A percentile compares a stretch with the other conserved stretches of the same genome.
Conservation (phyloP, 148 eudicot genomes). For the Rheum nobile region DNA sequence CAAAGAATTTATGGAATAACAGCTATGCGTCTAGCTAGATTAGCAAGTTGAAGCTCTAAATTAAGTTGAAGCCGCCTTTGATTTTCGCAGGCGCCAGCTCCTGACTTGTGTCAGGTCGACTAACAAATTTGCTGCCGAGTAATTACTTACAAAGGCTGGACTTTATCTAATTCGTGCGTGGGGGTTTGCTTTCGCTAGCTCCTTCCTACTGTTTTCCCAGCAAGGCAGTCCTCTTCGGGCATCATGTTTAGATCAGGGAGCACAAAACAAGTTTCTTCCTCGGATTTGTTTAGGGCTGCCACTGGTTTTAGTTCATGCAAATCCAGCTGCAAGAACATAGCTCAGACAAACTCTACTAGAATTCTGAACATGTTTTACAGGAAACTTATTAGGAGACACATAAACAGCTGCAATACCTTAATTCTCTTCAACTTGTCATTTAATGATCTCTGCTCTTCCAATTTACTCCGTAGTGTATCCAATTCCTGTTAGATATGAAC, state of each 20-base stretch:
- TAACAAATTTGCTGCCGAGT: neutral
- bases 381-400: neutral
- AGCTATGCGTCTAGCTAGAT: neutral
- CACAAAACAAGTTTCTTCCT: neutral
- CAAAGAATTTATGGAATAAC: conserved; percentile 1
- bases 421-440: conserved; percentile 42
- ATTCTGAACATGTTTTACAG: too few relatives aligned
- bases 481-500: conserved; percentile 40
- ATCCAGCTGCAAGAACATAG: conserved; percentile 1
- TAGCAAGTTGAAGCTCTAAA: neutral
- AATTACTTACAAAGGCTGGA: neutral
- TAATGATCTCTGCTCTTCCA: conserved; percentile 32
- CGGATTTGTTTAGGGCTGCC: neutral
- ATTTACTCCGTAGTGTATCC: conserved; percentile 22
- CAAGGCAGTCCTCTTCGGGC: neutral
- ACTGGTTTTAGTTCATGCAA: neutral
- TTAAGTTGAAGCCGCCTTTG: neutral
- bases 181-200: neutral
- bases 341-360: too few relatives aligned
- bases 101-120: conserved; percentile 5
- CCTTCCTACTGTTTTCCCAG: neutral
- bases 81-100: neutral
- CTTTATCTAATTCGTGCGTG: too few relatives aligned
- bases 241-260: conserved; percentile 12
- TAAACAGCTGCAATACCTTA: conserved; percentile 28